phyloP scores from a whole-genome alignment of 345 rosid species.

The Camelina laxa region DNA sequence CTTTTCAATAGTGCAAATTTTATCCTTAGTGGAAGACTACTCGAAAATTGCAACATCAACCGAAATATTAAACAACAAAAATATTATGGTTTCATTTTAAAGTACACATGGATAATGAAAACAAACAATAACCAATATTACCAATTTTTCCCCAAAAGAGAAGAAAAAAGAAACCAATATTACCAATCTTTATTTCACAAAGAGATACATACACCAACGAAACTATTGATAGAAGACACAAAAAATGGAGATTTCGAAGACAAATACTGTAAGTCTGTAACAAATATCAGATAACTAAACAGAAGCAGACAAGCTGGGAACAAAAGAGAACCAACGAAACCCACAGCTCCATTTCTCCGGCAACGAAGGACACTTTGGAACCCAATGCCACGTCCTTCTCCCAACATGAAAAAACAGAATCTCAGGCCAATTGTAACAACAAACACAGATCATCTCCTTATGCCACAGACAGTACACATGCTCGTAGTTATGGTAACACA shows the following conservation, averaged over 20 bases:
- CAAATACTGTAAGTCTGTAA: neutral
- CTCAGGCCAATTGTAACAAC: constrained; percentile 98
- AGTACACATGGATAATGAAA: neutral
- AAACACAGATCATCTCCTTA: constrained; percentile 72
- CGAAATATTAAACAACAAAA: too few relatives aligned
- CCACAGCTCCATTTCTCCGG: constrained; percentile 96
- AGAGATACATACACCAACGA: too few relatives aligned
- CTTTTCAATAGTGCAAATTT: too few relatives aligned
- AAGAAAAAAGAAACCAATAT: too few relatives aligned
- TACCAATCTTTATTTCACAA: neutral
- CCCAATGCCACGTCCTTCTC: constrained; percentile 89
- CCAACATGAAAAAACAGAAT: constrained; percentile 71
- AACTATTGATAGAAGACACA: neutral
- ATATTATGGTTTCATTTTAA: too few relatives aligned
- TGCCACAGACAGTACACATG: constrained; percentile 94
- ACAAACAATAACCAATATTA: neutral
- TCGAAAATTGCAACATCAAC: too few relatives aligned
- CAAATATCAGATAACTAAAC: constrained; percentile 44
- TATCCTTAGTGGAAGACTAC: too few relatives aligned
- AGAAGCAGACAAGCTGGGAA: constrained; percentile 65
- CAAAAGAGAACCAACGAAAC: constrained; percentile 87
- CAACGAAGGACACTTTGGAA: constrained; percentile 79
- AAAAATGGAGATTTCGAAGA: neutral
- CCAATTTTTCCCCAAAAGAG: too few relatives aligned
- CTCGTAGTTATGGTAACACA: constrained; percentile 87